Evolutionary conservation across 306 rosid genomes (phyloP).

Genomic region (Datisca glomerata): DNA sequence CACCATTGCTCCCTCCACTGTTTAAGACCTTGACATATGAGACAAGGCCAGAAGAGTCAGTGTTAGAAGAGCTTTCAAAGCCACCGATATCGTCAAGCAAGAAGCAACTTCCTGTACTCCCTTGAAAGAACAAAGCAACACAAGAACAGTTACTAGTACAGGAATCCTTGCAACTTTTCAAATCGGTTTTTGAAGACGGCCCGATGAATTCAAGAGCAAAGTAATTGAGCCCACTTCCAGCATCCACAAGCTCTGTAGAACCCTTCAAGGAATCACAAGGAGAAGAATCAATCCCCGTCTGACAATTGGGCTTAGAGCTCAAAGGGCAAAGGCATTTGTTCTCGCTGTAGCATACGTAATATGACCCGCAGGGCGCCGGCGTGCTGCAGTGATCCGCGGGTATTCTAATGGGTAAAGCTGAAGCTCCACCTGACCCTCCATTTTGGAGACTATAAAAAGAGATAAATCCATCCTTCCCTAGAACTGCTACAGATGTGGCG

Average conservation of each 20-base stretch:
- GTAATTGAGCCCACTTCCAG: conserved; percentile 45
- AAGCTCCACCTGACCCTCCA: conserved; percentile 20
- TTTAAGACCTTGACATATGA: conserved; percentile 54
- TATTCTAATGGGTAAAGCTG: conserved; percentile 26
- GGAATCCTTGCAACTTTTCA: conserved; percentile 46
- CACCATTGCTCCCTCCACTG: conserved; percentile 19
- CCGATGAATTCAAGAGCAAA: conserved; percentile 47
- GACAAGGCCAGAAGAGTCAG: conserved; percentile 34
- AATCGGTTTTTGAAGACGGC: conserved; percentile 46
- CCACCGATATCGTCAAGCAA: conserved; percentile 56
- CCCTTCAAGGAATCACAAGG: conserved; percentile 25
- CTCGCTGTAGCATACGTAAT: conserved; percentile 30
- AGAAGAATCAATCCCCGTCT: conserved; percentile 47
- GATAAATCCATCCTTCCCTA: conserved; percentile 57
- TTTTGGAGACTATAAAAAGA: conserved; percentile 37
- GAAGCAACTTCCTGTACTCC: conserved; percentile 54
- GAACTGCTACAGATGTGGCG: conserved; percentile 60
- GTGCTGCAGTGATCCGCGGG: conserved; percentile 58
- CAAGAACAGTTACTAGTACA: conserved; percentile 68
- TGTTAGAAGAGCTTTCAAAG: conserved; percentile 41
- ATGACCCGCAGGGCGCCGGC: conserved; percentile 65
- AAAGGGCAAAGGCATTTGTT: conserved; percentile 62
- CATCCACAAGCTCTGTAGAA: conserved; percentile 26
- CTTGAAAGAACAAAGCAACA: conserved; percentile 65
- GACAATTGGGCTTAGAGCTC: conserved; percentile 38